These are phyloP conservation scores for Paracoccidioides brasiliensis DNA, from an alignment of 2,329 filamentous ascomycete genomes.

Conservation along the genomic window DNA sequence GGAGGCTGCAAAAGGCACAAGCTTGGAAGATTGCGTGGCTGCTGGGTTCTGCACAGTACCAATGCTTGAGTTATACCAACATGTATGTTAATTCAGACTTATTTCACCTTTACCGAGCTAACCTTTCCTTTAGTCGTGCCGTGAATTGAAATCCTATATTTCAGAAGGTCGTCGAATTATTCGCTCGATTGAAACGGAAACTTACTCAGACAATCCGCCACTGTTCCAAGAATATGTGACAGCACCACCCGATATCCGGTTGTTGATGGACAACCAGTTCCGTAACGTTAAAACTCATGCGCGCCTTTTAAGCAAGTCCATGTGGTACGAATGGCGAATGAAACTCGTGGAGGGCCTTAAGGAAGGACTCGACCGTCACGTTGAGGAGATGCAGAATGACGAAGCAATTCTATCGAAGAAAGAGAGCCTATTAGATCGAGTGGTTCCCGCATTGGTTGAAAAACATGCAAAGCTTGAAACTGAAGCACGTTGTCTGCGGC, in stretches of 20 bases:
- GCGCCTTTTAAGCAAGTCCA: conserved; percentile 77
- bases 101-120: conserved; percentile 1
- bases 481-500: conserved; percentile 55
- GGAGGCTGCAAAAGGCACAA: conserved; percentile 19
- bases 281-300: conserved; percentile 94
- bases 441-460: conserved; percentile 52
- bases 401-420: conserved; percentile 53
- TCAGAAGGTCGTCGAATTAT: conserved; percentile 83
- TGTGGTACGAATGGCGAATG: conserved; percentile 98
- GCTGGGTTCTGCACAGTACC: conserved; percentile 84
- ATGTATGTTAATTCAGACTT: conserved; percentile 40
- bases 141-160: conserved; percentile 93
- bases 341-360: conserved; percentile 73
- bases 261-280: conserved; percentile 90
- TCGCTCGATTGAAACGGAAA: conserved; percentile 79
- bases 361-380: conserved; percentile 62
- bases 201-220: conserved; percentile 76
- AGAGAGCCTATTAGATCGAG: conserved; percentile 52
- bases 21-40: conserved; percentile 65
- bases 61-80: conserved; percentile 87
- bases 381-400: conserved; percentile 64
- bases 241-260: conserved; percentile 67
- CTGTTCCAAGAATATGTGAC: conserved; percentile 85
- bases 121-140: conserved; percentile 51
- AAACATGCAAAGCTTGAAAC: conserved; percentile 48